Evolutionary conservation across 2,329 filamentous ascomycete species (phyloP), one percentile per base, ranked within the genome.

Genomic region (Colletotrichum shisoi): DNA sequence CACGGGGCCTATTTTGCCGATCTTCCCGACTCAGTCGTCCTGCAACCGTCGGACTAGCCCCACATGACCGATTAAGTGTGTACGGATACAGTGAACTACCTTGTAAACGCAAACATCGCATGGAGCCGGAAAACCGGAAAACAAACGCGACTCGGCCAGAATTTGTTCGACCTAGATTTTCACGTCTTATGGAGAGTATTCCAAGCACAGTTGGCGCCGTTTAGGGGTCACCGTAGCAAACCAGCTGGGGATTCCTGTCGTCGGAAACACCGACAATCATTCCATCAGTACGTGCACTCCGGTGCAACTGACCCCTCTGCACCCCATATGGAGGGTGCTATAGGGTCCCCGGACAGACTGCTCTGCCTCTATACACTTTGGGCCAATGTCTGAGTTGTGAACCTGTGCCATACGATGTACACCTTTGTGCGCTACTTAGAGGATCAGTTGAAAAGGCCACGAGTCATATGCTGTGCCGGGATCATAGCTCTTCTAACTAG

Each of bases 381-480:
- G 31, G 31, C 31, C 31, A 34, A 34, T 34, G 31, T 34, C 3
- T 31, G 15, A 17, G 27, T 27, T 52, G 17, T 37, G 6, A 17
- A 44, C n/a, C 40, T 15, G 40, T 3, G 3, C 44, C 19, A 9
- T 45, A 45, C 3, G 11, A 40, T 12, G 3, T 40, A 13, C 39
- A 13, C 13, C 21, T 11, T 45, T 21, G n/a, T 5, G 44, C 34
- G 12, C 31, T 7, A 9, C 31, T 34, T 34, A 34, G 7, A 34
- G 31, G 0, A 34, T 34, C 31, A 34, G n/a, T 17, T 19, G 51
- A n/a, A n/a, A 15, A 13, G 51, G 61, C 54, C 53, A 54, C 54
- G 61, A 52, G 54, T 63, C 61, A 59, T 59, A 63, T 27, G 34
- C 31, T 34, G 8, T 11, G 4, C 53, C 19, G 45, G 39, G 53